Percentiles rank a stretch among this genome's conserved stretches.
Conservation (phyloP, 1,284 basidiomycete species). For the Malassezia nana region DNA sequence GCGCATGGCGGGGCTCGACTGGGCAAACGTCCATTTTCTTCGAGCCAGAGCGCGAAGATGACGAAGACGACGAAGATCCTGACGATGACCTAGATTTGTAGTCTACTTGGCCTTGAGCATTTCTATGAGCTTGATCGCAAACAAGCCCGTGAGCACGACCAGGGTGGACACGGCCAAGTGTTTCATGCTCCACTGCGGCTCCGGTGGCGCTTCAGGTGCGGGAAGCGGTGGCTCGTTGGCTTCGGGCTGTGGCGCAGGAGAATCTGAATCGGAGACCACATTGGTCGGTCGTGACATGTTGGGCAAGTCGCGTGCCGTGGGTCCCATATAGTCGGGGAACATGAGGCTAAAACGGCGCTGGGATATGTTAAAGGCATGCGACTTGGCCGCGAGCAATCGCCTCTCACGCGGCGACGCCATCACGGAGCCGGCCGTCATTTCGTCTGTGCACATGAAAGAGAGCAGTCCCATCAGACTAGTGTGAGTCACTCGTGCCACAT, state of each 20-base stretch:
- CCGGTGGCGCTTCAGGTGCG: neutral
- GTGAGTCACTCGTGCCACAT: conserved; percentile 11
- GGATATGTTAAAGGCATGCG: conserved; percentile 72
- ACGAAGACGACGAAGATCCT: conserved; percentile 44
- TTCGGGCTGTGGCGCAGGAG: neutral
- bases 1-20: conserved; percentile 21
- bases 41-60: conserved; percentile 39
- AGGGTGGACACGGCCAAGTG: neutral
- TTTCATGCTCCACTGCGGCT: neutral
- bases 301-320: conserved; percentile 28
- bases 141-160: conserved; percentile 3
- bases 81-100: conserved; percentile 41
- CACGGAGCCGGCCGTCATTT: conserved; percentile 88
- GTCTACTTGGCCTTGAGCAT: conserved; percentile 10
- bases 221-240: neutral
- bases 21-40: conserved; percentile 39
- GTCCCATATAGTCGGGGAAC: conserved; percentile 37
- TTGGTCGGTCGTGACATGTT: conserved; percentile 29
- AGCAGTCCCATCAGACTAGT: conserved; percentile 73
- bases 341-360: conserved; percentile 60
- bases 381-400: conserved; percentile 63
- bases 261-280: neutral
- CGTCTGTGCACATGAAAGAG: conserved; percentile 90
- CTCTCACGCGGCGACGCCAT: conserved; percentile 72
- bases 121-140: conserved; percentile 47